Conservation (phyloP, 495 filamentous ascomycete species). For the Peziza echinospora region DNA sequence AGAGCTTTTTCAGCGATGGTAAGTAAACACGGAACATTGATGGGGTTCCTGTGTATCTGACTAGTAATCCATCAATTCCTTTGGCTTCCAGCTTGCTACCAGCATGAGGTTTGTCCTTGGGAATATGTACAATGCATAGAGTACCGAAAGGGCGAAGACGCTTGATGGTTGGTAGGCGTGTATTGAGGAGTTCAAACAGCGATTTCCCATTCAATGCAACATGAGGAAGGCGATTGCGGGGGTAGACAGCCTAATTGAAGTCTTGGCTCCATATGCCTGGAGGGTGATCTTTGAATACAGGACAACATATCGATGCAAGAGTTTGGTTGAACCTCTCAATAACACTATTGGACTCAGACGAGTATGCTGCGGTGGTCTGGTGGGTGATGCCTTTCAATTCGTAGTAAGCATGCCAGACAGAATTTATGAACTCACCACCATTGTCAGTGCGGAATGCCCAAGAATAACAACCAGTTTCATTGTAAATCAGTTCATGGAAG, state of each 20-base stretch:
- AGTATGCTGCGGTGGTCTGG: background rate
- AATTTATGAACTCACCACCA: background rate
- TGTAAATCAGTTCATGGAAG: background rate
- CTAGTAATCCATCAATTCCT: background rate
- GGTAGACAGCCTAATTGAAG: background rate
- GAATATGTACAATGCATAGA: background rate
- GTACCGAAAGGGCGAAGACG: background rate
- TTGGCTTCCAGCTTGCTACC: background rate
- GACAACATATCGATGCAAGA: background rate
- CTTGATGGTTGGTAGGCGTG: background rate
- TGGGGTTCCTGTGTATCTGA: background rate
- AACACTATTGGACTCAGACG: background rate
- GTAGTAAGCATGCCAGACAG: background rate
- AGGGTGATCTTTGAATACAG: background rate
- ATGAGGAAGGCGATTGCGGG: background rate
- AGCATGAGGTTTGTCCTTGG: background rate
- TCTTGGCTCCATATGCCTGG: background rate
- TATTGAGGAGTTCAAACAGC: too few species aligned
- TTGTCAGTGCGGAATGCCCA: background rate
- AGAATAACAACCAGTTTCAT: background rate
- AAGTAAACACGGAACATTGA: background rate
- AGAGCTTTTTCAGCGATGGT: background rate
- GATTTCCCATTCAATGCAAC: background rate
- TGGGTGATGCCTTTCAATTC: background rate
- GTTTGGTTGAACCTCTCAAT: slow-evolving; percentile 4